These are phyloP conservation scores for Monosporascus sp. DNA, from an alignment of 2,329 filamentous ascomycete species.

Conservation along the genomic window DNA sequence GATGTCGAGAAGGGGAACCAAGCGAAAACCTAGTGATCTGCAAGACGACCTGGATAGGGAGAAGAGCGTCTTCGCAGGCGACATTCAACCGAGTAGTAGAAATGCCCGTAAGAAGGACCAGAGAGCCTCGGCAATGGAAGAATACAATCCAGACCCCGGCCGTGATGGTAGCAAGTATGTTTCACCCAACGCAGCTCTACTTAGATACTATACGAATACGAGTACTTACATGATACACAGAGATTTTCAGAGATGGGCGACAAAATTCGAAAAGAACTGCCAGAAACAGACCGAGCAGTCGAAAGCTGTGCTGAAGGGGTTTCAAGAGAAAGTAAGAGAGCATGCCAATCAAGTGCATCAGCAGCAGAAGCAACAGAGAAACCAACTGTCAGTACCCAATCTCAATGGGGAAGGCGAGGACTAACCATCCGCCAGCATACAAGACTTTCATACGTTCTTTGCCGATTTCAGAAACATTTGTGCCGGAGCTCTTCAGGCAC, in stretches of 20 bases:
- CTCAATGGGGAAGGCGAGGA: background rate
- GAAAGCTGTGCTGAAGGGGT: slow-evolving; percentile 23
- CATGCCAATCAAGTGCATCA: slow-evolving; percentile 14
- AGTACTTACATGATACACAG: slow-evolving; percentile 6
- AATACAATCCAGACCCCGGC: slow-evolving; percentile 23
- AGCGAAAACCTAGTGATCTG: slow-evolving; percentile 11
- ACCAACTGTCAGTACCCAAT: background rate
- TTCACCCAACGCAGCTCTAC: background rate
- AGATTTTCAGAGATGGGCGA: slow-evolving; percentile 19
- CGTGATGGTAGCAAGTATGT: slow-evolving; percentile 18
- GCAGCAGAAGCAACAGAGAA: slow-evolving; percentile 23
- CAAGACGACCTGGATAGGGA: background rate
- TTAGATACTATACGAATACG: background rate
- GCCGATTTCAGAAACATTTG: slow-evolving; percentile 13
- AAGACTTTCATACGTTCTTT: slow-evolving; percentile 6
- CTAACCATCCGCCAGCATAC: slow-evolving; percentile 10
- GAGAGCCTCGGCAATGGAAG: slow-evolving; percentile 21
- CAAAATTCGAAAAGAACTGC: slow-evolving; percentile 22
- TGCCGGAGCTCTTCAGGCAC: background rate
- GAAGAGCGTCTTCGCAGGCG: slow-evolving; percentile 5
- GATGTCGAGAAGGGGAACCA: slow-evolving; percentile 14
- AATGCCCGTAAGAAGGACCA: slow-evolving; percentile 10
- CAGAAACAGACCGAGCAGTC: slow-evolving; percentile 22
- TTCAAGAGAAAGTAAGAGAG: slow-evolving; percentile 16
- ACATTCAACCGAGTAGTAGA: background rate